These are phyloP conservation scores for Nigrograna mackinnonii DNA, from an alignment of 2,329 filamentous ascomycete species.

Conservation along the genomic window DNA sequence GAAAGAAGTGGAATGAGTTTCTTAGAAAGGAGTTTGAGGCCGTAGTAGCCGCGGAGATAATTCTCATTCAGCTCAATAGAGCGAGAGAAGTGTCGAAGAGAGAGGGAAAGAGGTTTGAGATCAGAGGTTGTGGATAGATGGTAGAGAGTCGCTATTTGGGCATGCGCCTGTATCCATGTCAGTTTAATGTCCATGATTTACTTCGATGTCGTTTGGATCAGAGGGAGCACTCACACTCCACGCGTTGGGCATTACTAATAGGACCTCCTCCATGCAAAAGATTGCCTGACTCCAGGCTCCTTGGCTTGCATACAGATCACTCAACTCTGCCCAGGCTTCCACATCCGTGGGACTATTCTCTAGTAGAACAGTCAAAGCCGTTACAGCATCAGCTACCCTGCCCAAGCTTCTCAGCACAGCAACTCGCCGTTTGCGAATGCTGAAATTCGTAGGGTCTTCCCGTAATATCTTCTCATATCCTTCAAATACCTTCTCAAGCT, in stretches of 20 bases:
- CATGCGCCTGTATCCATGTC: conserved; percentile 68
- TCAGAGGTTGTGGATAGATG: conserved; percentile 62
- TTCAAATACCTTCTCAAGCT: conserved; percentile 70
- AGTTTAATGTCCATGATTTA: not conserved
- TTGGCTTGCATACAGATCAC: conserved; percentile 81
- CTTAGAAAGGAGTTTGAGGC: conserved; percentile 74
- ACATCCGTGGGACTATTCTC: conserved; percentile 86
- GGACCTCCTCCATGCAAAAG: conserved; percentile 86
- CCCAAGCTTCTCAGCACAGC: conserved; percentile 78
- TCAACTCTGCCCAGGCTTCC: conserved; percentile 91
- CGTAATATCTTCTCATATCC: conserved; percentile 77
- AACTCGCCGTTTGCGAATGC: conserved; percentile 81
- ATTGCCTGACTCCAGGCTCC: conserved; percentile 82
- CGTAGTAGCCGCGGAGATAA: conserved; percentile 91
- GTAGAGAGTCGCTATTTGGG: conserved; percentile 79
- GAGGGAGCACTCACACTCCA: conserved; percentile 74
- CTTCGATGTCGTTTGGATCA: not conserved
- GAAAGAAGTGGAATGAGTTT: conserved; percentile 36
- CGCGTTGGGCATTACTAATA: conserved; percentile 84
- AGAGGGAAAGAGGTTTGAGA: conserved; percentile 62
- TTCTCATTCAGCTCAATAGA: conserved; percentile 93
- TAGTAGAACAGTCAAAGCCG: conserved; percentile 73
- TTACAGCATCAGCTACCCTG: conserved; percentile 71
- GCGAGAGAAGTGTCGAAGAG: conserved; percentile 82
- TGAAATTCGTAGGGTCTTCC: conserved; percentile 78